A percentile compares a stretch with the other conserved stretches of the same genome.
Conservation (phyloP, 768 basidiomycete species). For the Dacryopinax primogenitus region DNA sequence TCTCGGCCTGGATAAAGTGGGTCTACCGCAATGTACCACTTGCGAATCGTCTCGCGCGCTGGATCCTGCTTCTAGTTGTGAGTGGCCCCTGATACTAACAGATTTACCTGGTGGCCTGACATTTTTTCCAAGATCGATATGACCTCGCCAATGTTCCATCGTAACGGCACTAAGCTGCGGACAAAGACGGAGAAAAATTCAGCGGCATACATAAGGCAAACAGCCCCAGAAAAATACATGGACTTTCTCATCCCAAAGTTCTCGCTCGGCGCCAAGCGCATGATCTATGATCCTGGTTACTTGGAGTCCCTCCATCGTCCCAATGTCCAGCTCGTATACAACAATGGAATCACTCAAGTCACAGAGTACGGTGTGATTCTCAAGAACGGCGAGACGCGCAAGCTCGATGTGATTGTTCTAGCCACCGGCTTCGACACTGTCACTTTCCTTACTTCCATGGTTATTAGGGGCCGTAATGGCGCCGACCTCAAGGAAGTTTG, state of each 20-base stretch:
- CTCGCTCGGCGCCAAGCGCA: constrained; percentile 22
- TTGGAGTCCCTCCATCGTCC: constrained; percentile 39
- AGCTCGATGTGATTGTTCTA: constrained; percentile 20
- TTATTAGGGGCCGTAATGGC: constrained; percentile 18
- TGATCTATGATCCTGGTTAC: constrained; percentile 49
- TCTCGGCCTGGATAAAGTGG: constrained; percentile 37
- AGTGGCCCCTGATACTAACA: background rate
- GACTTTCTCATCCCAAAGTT: constrained; percentile 40
- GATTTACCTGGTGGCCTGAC: background rate
- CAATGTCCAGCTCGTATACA: constrained; percentile 36
- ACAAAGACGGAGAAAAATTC: background rate
- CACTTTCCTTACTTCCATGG: constrained; percentile 14
- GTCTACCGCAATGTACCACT: constrained; percentile 43
- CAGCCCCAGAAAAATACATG: constrained; percentile 38
- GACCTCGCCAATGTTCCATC: background rate
- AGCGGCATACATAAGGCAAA: constrained; percentile 34
- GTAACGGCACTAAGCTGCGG: background rate
- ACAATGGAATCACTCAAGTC: constrained; percentile 11
- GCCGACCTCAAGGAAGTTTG: constrained; percentile 16
- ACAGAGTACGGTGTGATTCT: constrained; percentile 13
- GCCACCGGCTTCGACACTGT: constrained; percentile 15
- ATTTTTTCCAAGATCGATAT: constrained; percentile 9
- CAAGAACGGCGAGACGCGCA: constrained; percentile 10
- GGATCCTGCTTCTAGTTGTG: background rate
- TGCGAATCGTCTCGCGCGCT: constrained; percentile 17